These are phyloP conservation scores for Musa beccarii DNA, from an alignment of 176 grass and related monocot species.

Conservation along the genomic window DNA sequence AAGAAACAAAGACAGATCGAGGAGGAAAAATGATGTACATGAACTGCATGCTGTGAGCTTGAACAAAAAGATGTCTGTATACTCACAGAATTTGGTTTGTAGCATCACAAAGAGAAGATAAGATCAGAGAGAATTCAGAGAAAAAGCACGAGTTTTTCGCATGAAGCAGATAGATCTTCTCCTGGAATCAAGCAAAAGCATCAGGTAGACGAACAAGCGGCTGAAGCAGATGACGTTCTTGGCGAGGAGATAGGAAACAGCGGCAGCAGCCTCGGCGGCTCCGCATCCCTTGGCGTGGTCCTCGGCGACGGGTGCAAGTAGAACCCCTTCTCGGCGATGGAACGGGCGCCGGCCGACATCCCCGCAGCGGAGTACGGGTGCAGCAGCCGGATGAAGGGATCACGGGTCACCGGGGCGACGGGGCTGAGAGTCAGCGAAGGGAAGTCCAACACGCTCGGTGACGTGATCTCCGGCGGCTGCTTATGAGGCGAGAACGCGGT, in stretches of 20 bases:
- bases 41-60: too few relatives aligned
- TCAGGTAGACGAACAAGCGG: neutral
- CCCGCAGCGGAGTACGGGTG: neutral
- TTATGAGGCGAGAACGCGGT: neutral
- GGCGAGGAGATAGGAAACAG: neutral
- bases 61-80: too few relatives aligned
- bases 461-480: neutral
- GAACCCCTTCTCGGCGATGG: constrained; percentile 1
- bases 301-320: neutral
- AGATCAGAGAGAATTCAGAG: too few relatives aligned
- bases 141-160: too few relatives aligned
- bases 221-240: neutral
- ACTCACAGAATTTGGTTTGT: too few relatives aligned
- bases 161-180: neutral
- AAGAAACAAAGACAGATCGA: too few relatives aligned
- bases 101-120: too few relatives aligned
- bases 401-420: neutral
- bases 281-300: neutral
- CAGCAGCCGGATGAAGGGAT: neutral
- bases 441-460: neutral
- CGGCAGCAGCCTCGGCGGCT: neutral
- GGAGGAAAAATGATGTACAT: too few relatives aligned
- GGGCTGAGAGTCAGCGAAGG: constrained; percentile 3
- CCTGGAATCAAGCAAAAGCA: neutral
- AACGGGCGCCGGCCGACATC: neutral